These are phyloP conservation scores for Halophytophthora batemanensis DNA, from an alignment of 352 stramenopile genomes.

Conservation along the genomic window DNA sequence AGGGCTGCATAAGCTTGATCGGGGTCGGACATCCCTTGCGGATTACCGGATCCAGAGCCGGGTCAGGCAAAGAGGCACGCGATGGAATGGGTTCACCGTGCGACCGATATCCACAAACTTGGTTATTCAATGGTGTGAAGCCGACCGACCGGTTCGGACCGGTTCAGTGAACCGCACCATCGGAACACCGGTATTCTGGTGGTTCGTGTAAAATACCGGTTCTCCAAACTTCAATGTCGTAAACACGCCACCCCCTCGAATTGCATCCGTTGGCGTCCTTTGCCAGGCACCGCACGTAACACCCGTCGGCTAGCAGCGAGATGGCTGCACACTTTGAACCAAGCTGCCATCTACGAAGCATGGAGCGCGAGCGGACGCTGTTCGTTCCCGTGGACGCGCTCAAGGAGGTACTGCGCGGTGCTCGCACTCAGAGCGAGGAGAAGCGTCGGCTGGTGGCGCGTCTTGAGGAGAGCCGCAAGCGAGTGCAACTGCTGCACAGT, in stretches of 20 bases:
- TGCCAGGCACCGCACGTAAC: too few species aligned
- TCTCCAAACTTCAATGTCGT: too few species aligned
- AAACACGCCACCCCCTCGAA: too few species aligned
- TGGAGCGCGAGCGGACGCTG: conserved; percentile 16
- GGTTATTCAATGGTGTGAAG: background rate
- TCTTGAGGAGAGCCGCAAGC: conserved; percentile 36
- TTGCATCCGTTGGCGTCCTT: too few species aligned
- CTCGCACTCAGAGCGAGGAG: conserved; percentile 35
- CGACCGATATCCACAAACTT: conserved; percentile 3
- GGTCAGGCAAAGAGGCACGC: conserved; percentile 13
- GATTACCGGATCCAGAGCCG: conserved; percentile 13
- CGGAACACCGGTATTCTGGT: conserved; percentile 9
- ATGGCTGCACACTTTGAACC: too few species aligned
- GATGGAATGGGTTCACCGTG: conserved; percentile 7
- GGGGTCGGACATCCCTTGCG: conserved; percentile 29
- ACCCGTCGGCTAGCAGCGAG: too few species aligned
- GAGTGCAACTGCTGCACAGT: conserved; percentile 32
- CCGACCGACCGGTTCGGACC: too few species aligned
- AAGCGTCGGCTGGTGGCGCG: conserved; percentile 30
- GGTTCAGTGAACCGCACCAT: background rate
- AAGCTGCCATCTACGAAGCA: background rate
- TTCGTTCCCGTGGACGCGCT: conserved; percentile 46
- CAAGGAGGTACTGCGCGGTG: conserved; percentile 31
- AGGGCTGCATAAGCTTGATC: conserved; percentile 3
- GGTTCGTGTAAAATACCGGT: too few species aligned